Percentiles rank a stretch among this genome's conserved stretches.
Evolutionary conservation across 1,284 basidiomycete genomes (phyloP).

Genomic region (Amylostereum chailletii): DNA sequence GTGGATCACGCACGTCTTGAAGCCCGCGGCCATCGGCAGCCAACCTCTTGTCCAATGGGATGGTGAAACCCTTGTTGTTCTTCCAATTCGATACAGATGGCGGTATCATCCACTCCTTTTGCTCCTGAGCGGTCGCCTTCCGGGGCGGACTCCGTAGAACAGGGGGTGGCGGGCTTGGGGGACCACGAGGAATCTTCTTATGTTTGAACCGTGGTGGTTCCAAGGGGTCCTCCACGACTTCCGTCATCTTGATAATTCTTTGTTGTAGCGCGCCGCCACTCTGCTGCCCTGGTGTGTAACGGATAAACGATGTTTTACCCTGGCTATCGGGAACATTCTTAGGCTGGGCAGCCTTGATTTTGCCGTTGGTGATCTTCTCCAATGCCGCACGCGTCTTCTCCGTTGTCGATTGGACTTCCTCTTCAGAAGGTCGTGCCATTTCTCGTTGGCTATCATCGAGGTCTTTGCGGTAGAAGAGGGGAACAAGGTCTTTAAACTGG

Average conservation of each 20-base stretch:
- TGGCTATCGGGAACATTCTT: conserved; percentile 77
- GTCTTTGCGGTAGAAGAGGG: conserved; percentile 85
- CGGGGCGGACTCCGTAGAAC: conserved; percentile 93
- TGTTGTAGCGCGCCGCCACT: conserved; percentile 74
- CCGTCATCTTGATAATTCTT: conserved; percentile 98
- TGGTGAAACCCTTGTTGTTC: conserved; percentile 99
- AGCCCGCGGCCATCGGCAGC: conserved; percentile 96
- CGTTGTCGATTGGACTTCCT: conserved; percentile 80
- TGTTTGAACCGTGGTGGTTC: conserved; percentile 97
- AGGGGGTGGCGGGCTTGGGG: conserved; percentile 95
- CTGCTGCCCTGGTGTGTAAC: conserved; percentile 93
- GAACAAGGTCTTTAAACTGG: conserved; percentile 96
- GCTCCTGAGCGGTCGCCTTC: conserved; percentile 92
- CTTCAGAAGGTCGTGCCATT: conserved; percentile 91
- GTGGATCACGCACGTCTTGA: conserved; percentile 74
- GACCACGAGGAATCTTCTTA: conserved; percentile 95
- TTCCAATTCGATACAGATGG: conserved; percentile 99
- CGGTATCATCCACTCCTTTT: conserved; percentile 99
- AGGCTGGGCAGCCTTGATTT: conserved; percentile 95
- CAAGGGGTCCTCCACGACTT: conserved; percentile 93
- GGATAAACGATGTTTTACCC: conserved; percentile 81
- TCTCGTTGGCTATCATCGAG: conserved; percentile 63
- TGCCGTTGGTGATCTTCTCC: conserved; percentile 89
- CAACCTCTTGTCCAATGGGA: conserved; percentile 95
- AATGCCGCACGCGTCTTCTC: conserved; percentile 88